Evolutionary conservation across 345 rosid species (phyloP).

Genomic region (Lepidium didymum): DNA sequence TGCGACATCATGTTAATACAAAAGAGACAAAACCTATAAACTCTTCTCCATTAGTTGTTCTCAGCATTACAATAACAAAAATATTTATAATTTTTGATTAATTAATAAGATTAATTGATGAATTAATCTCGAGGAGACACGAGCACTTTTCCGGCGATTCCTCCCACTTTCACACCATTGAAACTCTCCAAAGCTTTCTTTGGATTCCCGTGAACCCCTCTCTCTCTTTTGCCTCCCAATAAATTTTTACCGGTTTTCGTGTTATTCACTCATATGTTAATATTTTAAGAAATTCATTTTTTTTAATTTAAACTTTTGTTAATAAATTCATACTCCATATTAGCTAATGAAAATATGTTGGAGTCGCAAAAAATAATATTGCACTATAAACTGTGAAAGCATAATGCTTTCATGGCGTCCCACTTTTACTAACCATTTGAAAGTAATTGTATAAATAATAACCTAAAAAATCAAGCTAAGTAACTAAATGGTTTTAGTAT

Average conservation of each 20-base stretch:
- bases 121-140: constrained; percentile 61
- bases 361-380: not conserved
- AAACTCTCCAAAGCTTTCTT: constrained; percentile 44
- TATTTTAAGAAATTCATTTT: not conserved
- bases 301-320: too few species aligned
- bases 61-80: not conserved
- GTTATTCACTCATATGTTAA: not conserved
- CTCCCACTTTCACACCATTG: constrained; percentile 53
- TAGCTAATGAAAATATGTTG: not conserved
- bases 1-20: constrained; percentile 21
- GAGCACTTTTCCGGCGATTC: constrained; percentile 97
- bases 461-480: too few species aligned
- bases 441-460: not conserved
- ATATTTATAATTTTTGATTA: too few species aligned
- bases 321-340: too few species aligned
- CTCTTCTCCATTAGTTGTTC: not conserved
- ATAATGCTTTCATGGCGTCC: not conserved
- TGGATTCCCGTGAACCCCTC: constrained; percentile 46
- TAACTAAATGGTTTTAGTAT: too few species aligned
- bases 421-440: not conserved
- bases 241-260: constrained; percentile 24
- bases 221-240: constrained; percentile 10
- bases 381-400: too few species aligned
- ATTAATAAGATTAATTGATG: too few species aligned
- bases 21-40: constrained; percentile 23